Base-by-base conservation (phyloP, 352 stramenopile genomes). In the Phytophthora ohioensis region DNA sequence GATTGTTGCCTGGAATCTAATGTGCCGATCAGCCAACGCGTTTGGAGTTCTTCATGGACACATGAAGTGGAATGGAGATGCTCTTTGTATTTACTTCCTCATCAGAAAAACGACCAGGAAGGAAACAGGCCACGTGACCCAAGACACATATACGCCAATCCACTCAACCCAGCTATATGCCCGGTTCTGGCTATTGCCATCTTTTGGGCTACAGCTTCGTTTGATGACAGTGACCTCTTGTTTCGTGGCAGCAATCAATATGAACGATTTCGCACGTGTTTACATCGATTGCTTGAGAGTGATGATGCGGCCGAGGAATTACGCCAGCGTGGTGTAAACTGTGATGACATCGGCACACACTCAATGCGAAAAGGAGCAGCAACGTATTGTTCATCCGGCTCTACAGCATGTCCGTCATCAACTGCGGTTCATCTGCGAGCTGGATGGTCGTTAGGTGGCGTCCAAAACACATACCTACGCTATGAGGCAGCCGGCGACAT, bases 51-150 rank as follows among this genome's bases (percentile, higher is more conserved):
- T 32, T 3, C 52, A 69, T 21, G 10, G 15, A 15, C 68, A 81
- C 43, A 66, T 82, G 17, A 56, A 79, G 31, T 79, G 59, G 60
- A 42, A 35, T 27, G 65, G 60, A 15, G 78, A 86, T 49, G 57
- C 79, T 13, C 30, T 84, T 0, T 57, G 61, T 10, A 46, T 80
- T 2, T 80, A 73, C 32, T 86, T 86, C 42, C 71, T 0, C 71
- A 84, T 21, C 69, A 70, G 62, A 84, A 86, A 56, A 82, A 79
- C 36, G 64, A 81, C 13, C 64, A 83, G 45, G 42, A 51, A 13
- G 75, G 65, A 5, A 54, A 53, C 8, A 41, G 57, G 27, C 43
- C 65, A 5, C 65, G 51, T 12, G 57, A 64, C n/a, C 57, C 66
- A 6, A 38, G 43, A 15, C 57, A 64, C 35, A 11, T 73, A 4